A percentile compares a stretch with the other conserved stretches of the same genome.
These are phyloP conservation scores for Metschnikowia drakensbergensis DNA, from an alignment of 805 yeast species.

Conservation along the genomic window DNA sequence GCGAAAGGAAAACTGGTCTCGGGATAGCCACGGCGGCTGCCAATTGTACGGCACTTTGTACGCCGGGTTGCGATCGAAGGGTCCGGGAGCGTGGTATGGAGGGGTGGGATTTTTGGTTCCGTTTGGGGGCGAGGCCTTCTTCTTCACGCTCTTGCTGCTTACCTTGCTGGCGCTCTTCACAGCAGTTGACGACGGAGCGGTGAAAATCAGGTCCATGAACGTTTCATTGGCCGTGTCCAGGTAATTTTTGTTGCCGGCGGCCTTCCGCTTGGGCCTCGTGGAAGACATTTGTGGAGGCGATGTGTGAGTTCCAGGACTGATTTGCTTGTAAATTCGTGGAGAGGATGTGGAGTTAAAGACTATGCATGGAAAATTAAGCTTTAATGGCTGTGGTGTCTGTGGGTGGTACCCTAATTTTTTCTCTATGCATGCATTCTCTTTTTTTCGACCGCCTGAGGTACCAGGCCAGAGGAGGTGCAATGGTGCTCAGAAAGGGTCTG, in stretches of 20 bases:
- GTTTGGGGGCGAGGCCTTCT: slow-evolving; percentile 3
- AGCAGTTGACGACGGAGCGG: background rate
- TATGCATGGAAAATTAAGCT: background rate
- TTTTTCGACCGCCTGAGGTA: slow-evolving; percentile 4
- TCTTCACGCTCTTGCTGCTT: background rate
- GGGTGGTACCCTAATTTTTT: slow-evolving; percentile 4
- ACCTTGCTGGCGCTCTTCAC: slow-evolving; percentile 2
- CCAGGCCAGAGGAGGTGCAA: slow-evolving; percentile 4
- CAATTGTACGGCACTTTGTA: slow-evolving; percentile 34
- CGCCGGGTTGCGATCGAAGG: background rate
- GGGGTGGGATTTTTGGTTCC: slow-evolving; percentile 5
- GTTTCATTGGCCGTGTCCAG: slow-evolving; percentile 16
- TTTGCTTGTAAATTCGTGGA: background rate
- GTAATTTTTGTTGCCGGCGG: slow-evolving; percentile 19
- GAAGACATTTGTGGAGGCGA: slow-evolving; percentile 10
- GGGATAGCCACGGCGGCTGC: slow-evolving; percentile 41
- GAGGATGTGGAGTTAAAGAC: background rate
- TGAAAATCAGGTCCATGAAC: slow-evolving; percentile 10
- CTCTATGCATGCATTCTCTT: slow-evolving; percentile 4
- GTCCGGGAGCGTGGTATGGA: slow-evolving; percentile 1
- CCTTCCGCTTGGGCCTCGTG: slow-evolving; percentile 18
- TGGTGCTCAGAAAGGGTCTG: background rate
- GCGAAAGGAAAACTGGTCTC: slow-evolving; percentile 41
- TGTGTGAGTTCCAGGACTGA: background rate
- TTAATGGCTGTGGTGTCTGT: background rate